Evolutionary conservation across 208 protist species (phyloP).

Genomic region (Trypanosoma caninum): DNA sequence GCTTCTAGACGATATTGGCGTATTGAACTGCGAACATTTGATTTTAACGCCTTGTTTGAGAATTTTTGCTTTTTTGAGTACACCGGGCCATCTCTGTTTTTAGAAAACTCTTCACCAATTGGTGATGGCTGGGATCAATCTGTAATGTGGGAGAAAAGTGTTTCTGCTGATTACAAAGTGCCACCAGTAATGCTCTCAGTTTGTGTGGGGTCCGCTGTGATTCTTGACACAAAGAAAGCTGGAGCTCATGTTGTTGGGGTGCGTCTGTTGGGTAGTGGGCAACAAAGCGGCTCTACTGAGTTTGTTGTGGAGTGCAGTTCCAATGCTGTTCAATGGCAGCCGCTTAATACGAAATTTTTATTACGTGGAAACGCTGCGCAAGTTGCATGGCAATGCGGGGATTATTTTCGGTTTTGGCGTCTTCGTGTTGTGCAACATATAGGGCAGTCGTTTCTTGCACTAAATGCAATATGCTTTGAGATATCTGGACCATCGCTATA

Average conservation of each 20-base stretch:
- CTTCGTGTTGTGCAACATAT: conserved; percentile 33
- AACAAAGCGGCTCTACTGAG: conserved; percentile 13
- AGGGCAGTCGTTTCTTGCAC: conserved; percentile 8
- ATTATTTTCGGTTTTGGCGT: conserved; percentile 42
- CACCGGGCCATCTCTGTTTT: conserved; percentile 25
- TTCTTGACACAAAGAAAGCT: conserved; percentile 26
- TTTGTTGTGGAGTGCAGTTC: conserved; percentile 56
- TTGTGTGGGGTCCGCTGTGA: conserved; percentile 15
- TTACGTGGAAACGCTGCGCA: conserved; percentile 11
- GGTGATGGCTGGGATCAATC: conserved; percentile 10
- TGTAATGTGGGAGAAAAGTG: conserved; percentile 15
- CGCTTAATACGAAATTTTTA: conserved; percentile 16
- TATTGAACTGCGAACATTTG: conserved; percentile 27
- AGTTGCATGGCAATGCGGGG: conserved; percentile 27
- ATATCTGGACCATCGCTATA: conserved; percentile 21
- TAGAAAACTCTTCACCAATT: conserved; percentile 7
- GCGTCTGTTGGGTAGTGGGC: conserved; percentile 8
- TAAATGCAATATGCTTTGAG: conserved; percentile 18
- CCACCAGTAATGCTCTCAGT: conserved; percentile 18
- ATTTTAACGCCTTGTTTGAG: conserved; percentile 16
- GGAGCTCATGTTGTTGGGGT: conserved; percentile 29
- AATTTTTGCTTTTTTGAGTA: conserved; percentile 34
- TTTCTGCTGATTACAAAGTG: background rate
- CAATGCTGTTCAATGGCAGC: conserved; percentile 28
- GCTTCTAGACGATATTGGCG: conserved; percentile 32